Evolutionary conservation across 495 filamentous ascomycete species (phyloP), one percentile per base, ranked within the genome.

Genomic region (Bacidia gigantensis): DNA sequence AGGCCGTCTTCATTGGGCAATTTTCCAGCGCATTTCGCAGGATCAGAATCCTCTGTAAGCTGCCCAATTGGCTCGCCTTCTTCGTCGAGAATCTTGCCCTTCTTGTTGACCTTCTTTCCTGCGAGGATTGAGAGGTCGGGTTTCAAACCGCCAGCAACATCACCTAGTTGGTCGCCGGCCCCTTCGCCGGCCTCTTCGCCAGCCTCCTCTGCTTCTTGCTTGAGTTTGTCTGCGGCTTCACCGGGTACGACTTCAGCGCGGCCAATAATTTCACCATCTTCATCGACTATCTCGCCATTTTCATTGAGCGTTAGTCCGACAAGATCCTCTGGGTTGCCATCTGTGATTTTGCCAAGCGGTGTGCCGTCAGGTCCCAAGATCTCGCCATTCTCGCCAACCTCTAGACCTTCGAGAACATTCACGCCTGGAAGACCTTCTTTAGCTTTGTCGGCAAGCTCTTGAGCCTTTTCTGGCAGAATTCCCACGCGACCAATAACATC

Each of bases 251-350:
- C 66, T 57, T 79, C 75, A 23, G 68, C 72, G 24, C 73, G 69
- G 32, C 76, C 79, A 49, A 82, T 74, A 17, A 80, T 69, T 54
- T 83, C 76, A 12, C 80, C 80, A 29, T 81, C 78, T 26, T 81
- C 74, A 51, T 83, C 79, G 14, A 83, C 67, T 41, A 82, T 79
- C 58, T 81, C 77, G 17, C 79, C 79, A 3, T 78, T 72, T 11
- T 82, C 78, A 43, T 78, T 77, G 41, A 81, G 70, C 1, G 67
- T 69, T 58, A 75, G 74, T 9, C 78, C 80, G 14, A 72, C 72
- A 32, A 83, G 71, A 54, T 81, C 78, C 55, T 79, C 71, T 1
- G 78, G 73, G 26, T 80, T 71, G 14, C 79, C 79, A 55, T 83
- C 79, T 14, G 72, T 72, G 20, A 82, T 70, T 21, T 71, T 70